These are phyloP conservation scores for Phytopythium chamaehyphon DNA, from an alignment of 352 stramenopile genomes.

Conservation along the genomic window DNA sequence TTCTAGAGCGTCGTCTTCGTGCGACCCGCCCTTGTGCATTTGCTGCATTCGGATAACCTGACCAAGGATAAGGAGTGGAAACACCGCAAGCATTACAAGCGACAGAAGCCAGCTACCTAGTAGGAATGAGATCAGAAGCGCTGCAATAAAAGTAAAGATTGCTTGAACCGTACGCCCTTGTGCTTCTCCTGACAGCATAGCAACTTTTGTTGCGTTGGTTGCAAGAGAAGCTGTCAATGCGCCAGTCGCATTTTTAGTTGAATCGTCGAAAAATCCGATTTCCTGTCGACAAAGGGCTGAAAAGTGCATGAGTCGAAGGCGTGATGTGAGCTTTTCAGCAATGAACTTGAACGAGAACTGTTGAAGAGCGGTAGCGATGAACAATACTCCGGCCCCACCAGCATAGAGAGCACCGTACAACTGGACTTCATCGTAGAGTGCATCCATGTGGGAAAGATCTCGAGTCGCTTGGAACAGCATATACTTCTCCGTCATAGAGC, in stretches of 20 bases:
- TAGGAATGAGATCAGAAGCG: slow-evolving; percentile 45
- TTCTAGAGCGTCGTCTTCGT: slow-evolving; percentile 20
- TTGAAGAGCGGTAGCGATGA: slow-evolving; percentile 13
- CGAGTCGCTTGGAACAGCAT: slow-evolving; percentile 12
- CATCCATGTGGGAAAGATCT: slow-evolving; percentile 14
- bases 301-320: slow-evolving; percentile 34
- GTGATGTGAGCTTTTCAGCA: slow-evolving; percentile 38
- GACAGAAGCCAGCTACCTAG: slow-evolving; percentile 49
- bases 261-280: slow-evolving; percentile 71
- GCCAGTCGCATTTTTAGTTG: slow-evolving; percentile 44
- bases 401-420: slow-evolving; percentile 25
- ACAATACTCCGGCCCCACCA: slow-evolving; percentile 14
- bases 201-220: slow-evolving; percentile 42
- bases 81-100: slow-evolving; percentile 49
- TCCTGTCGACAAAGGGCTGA: slow-evolving; percentile 32
- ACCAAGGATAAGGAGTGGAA: slow-evolving; percentile 54
- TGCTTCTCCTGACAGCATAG: slow-evolving; percentile 34
- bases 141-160: slow-evolving; percentile 34
- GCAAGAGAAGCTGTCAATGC: slow-evolving; percentile 62
- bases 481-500: slow-evolving; percentile 27
- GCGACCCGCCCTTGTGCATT: slow-evolving; percentile 2
- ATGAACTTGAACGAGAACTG: slow-evolving; percentile 36
- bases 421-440: slow-evolving; percentile 17
- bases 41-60: slow-evolving; percentile 23
- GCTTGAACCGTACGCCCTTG: slow-evolving; percentile 45